Evolutionary conservation across 176 grass and related monocot genomes (phyloP), one percentile per base, ranked within the genome.

Genomic region (Echinochloa phyllopogon): DNA sequence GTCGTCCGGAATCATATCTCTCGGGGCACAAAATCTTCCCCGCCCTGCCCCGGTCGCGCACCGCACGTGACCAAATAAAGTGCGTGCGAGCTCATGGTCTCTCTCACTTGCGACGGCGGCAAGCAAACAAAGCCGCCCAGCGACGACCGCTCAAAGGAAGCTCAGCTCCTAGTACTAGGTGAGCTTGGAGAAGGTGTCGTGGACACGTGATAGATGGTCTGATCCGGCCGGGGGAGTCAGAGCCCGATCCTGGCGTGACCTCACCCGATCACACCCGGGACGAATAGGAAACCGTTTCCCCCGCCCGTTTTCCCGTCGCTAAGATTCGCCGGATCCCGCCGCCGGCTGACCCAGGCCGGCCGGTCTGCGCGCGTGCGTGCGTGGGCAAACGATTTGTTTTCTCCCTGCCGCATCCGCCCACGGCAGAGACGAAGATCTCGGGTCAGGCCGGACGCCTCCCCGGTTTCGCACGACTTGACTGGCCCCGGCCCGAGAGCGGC

Each of bases 1-100:
- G 56, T 72, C 72, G 65, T 49, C 45, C 16, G 10, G 88, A 86
- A 86, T 85, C 79, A 58, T 41, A 82, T 90, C 72, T 86, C 55
- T 47, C 42, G 52, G 38, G 50, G 69, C 47, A 65, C 59, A 76
- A 89, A 80, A 81, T 89, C 87, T 20, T 21, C 6, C 40, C 8
- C 13, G 0, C 47, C 23, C 23, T 0, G 4, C 1, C 47, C 6
- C 13, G 5, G 9, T 3, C 43, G 1, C 38, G 12, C 72, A n/a
- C 10, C 79, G 48, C 79, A 76, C 71, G 86, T 77, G 75, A 84
- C 66, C 45, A 33, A 11, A 5, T 17, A 62, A 45, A 20, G 45
- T 23, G 18, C 39, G 18, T 17, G 5, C 10, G 27, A 33, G 29
- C 29, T 33, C 29, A 1, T 2, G 1, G 1, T 33, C 29, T 33